These are phyloP conservation scores for Cymbidium sinense DNA, from an alignment of 106 monocot species.

Conservation along the genomic window DNA sequence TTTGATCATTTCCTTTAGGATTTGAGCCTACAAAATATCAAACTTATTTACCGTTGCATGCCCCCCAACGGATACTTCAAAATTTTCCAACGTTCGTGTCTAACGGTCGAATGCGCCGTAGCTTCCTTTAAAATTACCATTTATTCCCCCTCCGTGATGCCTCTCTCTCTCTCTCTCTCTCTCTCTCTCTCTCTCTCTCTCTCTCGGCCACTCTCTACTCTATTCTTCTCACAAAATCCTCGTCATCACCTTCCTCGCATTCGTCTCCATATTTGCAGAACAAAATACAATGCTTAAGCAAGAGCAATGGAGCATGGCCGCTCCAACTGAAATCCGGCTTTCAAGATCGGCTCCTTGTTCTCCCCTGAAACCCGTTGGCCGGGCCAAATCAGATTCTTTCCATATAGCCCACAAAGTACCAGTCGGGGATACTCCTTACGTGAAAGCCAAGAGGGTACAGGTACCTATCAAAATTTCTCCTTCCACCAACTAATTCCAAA, in stretches of 20 bases:
- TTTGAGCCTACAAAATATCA: not conserved
- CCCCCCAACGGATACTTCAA: not conserved
- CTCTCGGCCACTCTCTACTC: not conserved
- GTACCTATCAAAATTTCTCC: constrained; percentile 18
- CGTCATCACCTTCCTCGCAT: too few species aligned
- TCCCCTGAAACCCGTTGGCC: constrained; percentile 38
- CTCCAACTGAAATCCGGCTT: constrained; percentile 12
- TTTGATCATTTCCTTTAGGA: too few species aligned
- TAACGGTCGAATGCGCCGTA: not conserved
- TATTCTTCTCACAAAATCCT: too few species aligned
- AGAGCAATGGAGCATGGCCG: constrained; percentile 4
- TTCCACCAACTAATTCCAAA: not conserved
- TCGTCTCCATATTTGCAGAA: not conserved
- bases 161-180: not conserved
- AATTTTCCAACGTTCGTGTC: not conserved
- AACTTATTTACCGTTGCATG: not conserved
- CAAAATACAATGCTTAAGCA: not conserved
- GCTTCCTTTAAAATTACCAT: not conserved
- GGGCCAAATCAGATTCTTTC: constrained; percentile 39
- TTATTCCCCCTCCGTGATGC: not conserved
- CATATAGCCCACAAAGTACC: constrained; percentile 79
- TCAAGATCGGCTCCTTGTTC: constrained; percentile 65
- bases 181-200: not conserved
- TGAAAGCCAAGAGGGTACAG: constrained; percentile 85
- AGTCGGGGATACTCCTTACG: constrained; percentile 84